Conservation (phyloP, 2,329 filamentous ascomycete species). For the Apiospora phragmitis region DNA sequence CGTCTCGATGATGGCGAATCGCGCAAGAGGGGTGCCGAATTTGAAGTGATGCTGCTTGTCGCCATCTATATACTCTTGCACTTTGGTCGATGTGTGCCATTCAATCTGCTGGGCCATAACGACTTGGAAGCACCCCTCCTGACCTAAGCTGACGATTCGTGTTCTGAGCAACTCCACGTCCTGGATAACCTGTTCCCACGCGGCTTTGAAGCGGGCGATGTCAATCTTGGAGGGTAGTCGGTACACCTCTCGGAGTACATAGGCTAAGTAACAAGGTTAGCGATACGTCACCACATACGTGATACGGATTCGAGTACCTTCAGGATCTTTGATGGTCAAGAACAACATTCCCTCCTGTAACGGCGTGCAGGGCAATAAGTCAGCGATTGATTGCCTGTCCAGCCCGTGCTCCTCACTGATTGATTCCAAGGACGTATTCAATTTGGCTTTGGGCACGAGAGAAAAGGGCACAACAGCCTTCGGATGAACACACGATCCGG, state of each 20-base stretch:
- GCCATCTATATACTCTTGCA: not conserved
- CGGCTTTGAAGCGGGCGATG: not conserved
- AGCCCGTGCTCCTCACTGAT: not conserved
- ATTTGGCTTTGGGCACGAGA: not conserved
- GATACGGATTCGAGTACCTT: conserved; percentile 3
- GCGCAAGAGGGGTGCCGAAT: conserved; percentile 21
- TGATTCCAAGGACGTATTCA: not conserved
- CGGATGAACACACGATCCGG: too few relatives aligned
- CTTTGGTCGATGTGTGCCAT: not conserved
- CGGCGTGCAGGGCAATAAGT: conserved; percentile 30
- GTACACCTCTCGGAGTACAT: conserved; percentile 23
- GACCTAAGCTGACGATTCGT: not conserved
- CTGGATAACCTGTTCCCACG: not conserved
- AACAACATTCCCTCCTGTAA: conserved; percentile 32
- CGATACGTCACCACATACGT: too few relatives aligned
- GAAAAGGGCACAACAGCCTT: not conserved
- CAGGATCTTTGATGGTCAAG: conserved; percentile 23
- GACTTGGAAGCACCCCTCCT: conserved; percentile 19
- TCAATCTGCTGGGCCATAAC: conserved; percentile 3
- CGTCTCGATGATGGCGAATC: conserved; percentile 20
- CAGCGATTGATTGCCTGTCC: conserved; percentile 17
- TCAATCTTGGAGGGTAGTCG: conserved; percentile 11
- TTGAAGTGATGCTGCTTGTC: conserved; percentile 17
- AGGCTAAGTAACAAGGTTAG: conserved; percentile 14
- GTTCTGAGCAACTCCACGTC: not conserved